Evolutionary conservation across 805 yeast genomes (phyloP).

Genomic region (Wickerhamiella spandovensis): DNA sequence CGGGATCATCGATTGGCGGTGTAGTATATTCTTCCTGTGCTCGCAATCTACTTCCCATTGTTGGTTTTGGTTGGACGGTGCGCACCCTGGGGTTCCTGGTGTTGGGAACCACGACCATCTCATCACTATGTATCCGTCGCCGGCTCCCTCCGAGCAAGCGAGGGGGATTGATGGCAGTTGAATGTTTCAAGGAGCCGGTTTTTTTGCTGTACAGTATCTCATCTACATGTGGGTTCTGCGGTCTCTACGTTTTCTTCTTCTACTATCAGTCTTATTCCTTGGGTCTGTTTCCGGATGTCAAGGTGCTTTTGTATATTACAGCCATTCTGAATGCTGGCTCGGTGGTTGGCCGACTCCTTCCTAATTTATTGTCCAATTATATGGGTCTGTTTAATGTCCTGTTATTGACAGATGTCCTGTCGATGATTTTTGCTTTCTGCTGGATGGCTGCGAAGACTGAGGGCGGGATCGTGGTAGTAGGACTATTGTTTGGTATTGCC

Average conservation of each 20-base stretch:
- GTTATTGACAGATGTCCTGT: constrained; percentile 4
- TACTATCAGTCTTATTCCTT: constrained; percentile 24
- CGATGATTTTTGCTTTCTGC: constrained; percentile 21
- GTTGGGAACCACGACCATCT: constrained; percentile 18
- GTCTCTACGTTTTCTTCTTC: constrained; percentile 25
- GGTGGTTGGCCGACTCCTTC: constrained; percentile 36
- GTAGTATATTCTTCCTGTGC: constrained; percentile 35
- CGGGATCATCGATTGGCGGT: constrained; percentile 44
- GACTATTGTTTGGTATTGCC: constrained; percentile 21
- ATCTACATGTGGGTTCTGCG: constrained; percentile 20
- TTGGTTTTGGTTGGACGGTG: constrained; percentile 44
- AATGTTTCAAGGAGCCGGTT: constrained; percentile 19
- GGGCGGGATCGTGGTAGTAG: constrained; percentile 19
- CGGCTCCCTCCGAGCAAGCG: constrained; percentile 22
- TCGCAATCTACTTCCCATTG: constrained; percentile 27
- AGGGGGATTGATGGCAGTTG: constrained; percentile 17
- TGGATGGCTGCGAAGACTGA: constrained; percentile 23
- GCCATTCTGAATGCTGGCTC: constrained; percentile 28
- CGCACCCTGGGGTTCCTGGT: constrained; percentile 37
- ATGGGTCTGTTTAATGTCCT: constrained; percentile 3
- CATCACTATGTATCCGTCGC: constrained; percentile 18
- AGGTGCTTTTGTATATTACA: constrained; percentile 20
- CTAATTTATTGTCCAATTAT: constrained; percentile 35
- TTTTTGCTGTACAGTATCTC: constrained; percentile 18
- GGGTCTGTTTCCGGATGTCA: constrained; percentile 12